Evolutionary conservation across 208 protist species (phyloP), one percentile per base, ranked within the genome.

Genomic region (Trypanosoma congolense): DNA sequence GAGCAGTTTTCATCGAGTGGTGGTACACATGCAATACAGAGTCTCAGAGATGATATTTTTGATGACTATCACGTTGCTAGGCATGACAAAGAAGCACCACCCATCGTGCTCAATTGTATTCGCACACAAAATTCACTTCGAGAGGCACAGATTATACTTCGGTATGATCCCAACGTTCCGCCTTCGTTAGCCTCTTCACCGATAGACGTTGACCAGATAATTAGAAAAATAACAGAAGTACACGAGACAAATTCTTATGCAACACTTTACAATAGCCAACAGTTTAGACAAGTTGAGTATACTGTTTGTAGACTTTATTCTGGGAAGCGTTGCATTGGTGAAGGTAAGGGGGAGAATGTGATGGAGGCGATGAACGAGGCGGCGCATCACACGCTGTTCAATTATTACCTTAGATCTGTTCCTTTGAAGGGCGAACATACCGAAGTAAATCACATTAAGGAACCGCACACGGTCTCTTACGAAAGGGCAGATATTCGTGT

Each of bases 161-260:
- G 75, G 44, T 92, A 95, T 62, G 84, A 75, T 21, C 77, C 81
- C 16, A 64, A 77, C 69, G 68, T 92, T 1, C 38, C 77, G 9
- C 46, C 45, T 4, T 29, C 45, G 16, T 66, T 95, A 45, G 70
- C 75, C 1, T 49, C 56, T 22, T 50, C 68, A 1, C 73, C 80
- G 12, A 84, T 95, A 46, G 84, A 95, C 51, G 84, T 95, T 21
- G 88, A 95, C 35, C 82, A 90, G 67, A 66, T 85, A 0, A 57
- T 95, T 29, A 70, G 84, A n/a, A 70, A 67, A 25, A 60, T 76
- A 2, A 78, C 88, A 19, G 87, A 95, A 49, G 82, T 95, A 24
- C 73, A 88, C 73, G 83, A 90, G 38, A 95, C 87, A 14, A 95
- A 95, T 71, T 65, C 65, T 60, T 92, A 95, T 44, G 77, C 84